A percentile compares a stretch with the other conserved stretches of the same genome.
Evolutionary conservation across 23 red algal genomes (phyloP).

Genomic region (Gracilaria caudata): DNA sequence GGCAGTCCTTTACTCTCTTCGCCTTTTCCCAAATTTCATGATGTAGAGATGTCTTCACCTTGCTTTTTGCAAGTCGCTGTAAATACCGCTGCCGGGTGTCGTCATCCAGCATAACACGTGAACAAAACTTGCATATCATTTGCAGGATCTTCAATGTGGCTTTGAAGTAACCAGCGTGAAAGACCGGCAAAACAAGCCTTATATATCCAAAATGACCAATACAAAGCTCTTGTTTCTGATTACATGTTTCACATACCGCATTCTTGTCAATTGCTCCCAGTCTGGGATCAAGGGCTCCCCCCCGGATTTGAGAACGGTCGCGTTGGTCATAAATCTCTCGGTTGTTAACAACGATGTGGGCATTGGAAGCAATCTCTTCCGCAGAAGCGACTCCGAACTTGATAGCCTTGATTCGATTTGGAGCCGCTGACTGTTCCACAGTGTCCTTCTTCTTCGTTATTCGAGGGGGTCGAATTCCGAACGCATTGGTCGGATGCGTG

Average conservation of each 20-base stretch:
- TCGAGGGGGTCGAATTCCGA: constrained; percentile 32
- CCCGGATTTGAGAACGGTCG: constrained; percentile 61
- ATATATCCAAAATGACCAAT: constrained; percentile 97
- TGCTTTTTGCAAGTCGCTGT: constrained; percentile 45
- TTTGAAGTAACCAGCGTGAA: constrained; percentile 94
- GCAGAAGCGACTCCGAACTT: constrained; percentile 78
- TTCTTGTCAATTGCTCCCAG: constrained; percentile 92
- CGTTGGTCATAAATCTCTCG: constrained; percentile 64
- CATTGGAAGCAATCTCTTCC: constrained; percentile 76
- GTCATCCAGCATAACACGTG: constrained; percentile 66
- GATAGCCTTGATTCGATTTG: constrained; percentile 71
- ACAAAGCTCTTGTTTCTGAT: constrained; percentile 71
- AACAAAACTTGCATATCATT: constrained; percentile 95
- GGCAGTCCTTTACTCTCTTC: constrained; percentile 73
- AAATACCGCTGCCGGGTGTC: constrained; percentile 26
- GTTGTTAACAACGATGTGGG: constrained; percentile 64
- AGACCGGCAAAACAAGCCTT: constrained; percentile 85
- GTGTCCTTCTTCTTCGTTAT: constrained; percentile 45
- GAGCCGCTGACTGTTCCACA: constrained; percentile 39
- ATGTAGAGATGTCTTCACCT: constrained; percentile 61
- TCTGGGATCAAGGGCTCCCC: constrained; percentile 75
- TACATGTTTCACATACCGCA: constrained; percentile 89
- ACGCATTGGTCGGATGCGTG: not conserved
- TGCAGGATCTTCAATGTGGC: constrained; percentile 83
- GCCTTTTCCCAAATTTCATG: constrained; percentile 67